Evolutionary conservation across 2,329 filamentous ascomycete species (phyloP).

Genomic region (Xylaria hypoxylon): DNA sequence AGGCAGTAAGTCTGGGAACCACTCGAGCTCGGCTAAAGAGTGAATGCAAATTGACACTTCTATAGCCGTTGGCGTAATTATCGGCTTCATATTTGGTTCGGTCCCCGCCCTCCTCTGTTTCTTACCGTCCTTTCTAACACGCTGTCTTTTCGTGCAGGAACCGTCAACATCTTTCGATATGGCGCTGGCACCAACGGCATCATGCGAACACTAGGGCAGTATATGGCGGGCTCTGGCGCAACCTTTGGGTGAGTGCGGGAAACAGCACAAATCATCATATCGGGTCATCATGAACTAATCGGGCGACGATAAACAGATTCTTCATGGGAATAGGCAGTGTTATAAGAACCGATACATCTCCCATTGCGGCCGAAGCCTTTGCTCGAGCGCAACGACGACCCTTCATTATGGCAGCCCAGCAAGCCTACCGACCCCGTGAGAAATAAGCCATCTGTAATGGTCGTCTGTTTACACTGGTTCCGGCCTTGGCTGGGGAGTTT

Average conservation of each 20-base stretch:
- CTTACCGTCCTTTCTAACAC: conserved; percentile 30
- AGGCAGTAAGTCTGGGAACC: conserved; percentile 77
- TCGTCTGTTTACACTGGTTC: background rate
- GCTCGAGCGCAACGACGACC: conserved; percentile 78
- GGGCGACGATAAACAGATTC: conserved; percentile 66
- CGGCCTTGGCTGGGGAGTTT: conserved; percentile 2
- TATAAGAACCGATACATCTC: conserved; percentile 89
- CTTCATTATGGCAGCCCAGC: conserved; percentile 68
- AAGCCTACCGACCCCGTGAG: conserved; percentile 54
- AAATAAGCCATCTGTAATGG: conserved; percentile 38
- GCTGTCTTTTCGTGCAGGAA: conserved; percentile 66
- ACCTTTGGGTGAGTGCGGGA: conserved; percentile 85
- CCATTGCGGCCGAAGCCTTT: conserved; percentile 80
- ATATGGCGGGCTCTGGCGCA: conserved; percentile 93
- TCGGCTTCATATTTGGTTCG: conserved; percentile 96
- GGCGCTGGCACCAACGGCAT: conserved; percentile 94
- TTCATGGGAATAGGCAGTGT: conserved; percentile 99
- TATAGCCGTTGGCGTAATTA: conserved; percentile 91
- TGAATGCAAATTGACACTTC: conserved; percentile 27
- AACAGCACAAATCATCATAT: background rate
- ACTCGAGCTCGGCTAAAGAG: background rate
- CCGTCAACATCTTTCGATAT: conserved; percentile 94
- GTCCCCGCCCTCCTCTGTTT: background rate
- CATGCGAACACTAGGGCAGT: conserved; percentile 93
- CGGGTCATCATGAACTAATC: conserved; percentile 36